Evolutionary conservation across 257 asterid genomes (phyloP).

Genomic region (Paraleonurus japonicus): DNA sequence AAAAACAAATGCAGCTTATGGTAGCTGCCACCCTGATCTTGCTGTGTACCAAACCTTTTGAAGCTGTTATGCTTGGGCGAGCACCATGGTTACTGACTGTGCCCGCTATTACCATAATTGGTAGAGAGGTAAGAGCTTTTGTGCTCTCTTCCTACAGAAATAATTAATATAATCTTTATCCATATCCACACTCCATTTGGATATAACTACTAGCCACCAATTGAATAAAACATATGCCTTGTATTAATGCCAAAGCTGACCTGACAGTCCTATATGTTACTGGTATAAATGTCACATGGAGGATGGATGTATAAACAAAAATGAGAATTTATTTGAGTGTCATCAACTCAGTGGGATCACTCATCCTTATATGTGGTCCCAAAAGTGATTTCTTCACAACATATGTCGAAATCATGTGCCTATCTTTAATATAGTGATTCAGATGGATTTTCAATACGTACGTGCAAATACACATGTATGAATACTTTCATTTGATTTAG

Average conservation of each 20-base stretch:
- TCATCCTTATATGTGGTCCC: neutral
- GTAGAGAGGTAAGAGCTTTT: slow-evolving; percentile 66
- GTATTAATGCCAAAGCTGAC: slow-evolving; percentile 6
- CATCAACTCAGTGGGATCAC: neutral
- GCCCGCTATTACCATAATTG: slow-evolving; percentile 80
- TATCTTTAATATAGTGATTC: neutral
- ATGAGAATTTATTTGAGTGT: neutral
- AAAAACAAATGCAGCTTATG: slow-evolving; percentile 62
- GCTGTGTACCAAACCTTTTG: slow-evolving; percentile 71
- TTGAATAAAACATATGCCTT: neutral
- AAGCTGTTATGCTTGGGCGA: slow-evolving; percentile 59
- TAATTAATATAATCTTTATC: neutral
- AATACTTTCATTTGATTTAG: slow-evolving; percentile 8
- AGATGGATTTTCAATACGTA: neutral
- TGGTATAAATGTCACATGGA: neutral
- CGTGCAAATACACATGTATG: neutral
- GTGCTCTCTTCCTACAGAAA: slow-evolving; percentile 1
- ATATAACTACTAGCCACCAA: neutral
- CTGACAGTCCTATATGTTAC: neutral
- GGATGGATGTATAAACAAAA: neutral
- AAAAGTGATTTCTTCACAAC: slow-evolving; percentile 1
- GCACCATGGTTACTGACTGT: slow-evolving; percentile 69
- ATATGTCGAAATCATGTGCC: neutral
- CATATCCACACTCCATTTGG: neutral
- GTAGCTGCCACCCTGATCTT: slow-evolving; percentile 87